These are phyloP conservation scores for Spathaspora passalidarum DNA, from an alignment of 805 yeast species.

Conservation along the genomic window DNA sequence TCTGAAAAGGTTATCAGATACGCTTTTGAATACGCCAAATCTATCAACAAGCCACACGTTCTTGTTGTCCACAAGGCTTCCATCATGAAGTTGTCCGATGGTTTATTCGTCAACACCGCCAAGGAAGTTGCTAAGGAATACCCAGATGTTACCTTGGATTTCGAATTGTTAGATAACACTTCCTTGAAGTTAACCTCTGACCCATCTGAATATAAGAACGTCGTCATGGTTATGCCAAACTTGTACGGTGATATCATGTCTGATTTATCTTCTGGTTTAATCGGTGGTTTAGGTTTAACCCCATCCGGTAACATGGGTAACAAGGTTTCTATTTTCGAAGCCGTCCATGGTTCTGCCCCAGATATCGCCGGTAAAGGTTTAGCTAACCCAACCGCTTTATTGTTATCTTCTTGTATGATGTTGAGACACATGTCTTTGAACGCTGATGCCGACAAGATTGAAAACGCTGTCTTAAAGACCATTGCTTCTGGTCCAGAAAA, in stretches of 20 bases:
- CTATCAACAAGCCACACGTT: conserved; percentile 83
- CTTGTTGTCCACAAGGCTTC: conserved; percentile 97
- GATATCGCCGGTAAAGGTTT: conserved; percentile 98
- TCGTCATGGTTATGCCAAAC: conserved; percentile 98
- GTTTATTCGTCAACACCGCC: conserved; percentile 91
- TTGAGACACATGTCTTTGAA: conserved; percentile 95
- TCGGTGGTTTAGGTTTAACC: conserved; percentile 98
- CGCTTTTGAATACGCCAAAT: conserved; percentile 94
- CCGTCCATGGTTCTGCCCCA: conserved; percentile 99
- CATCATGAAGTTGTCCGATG: conserved; percentile 97
- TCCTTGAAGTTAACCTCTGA: conserved; percentile 86
- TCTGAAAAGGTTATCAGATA: conserved; percentile 95
- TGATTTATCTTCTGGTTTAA: conserved; percentile 94
- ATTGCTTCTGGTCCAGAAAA: conserved; percentile 94
- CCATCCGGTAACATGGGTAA: conserved; percentile 99
- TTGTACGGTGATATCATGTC: conserved; percentile 99
- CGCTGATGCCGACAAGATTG: conserved; percentile 78
- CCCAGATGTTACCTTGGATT: conserved; percentile 82
- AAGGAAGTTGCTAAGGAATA: conserved; percentile 85
- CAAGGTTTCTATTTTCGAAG: conserved; percentile 96
- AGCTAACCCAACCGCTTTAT: conserved; percentile 98
- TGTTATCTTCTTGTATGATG: conserved; percentile 97
- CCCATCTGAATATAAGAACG: conserved; percentile 82
- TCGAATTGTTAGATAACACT: conserved; percentile 93
- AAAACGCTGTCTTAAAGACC: conserved; percentile 80